Conservation (phyloP, 495 filamentous ascomycete genomes). For the Chlorociboria aeruginascens region DNA sequence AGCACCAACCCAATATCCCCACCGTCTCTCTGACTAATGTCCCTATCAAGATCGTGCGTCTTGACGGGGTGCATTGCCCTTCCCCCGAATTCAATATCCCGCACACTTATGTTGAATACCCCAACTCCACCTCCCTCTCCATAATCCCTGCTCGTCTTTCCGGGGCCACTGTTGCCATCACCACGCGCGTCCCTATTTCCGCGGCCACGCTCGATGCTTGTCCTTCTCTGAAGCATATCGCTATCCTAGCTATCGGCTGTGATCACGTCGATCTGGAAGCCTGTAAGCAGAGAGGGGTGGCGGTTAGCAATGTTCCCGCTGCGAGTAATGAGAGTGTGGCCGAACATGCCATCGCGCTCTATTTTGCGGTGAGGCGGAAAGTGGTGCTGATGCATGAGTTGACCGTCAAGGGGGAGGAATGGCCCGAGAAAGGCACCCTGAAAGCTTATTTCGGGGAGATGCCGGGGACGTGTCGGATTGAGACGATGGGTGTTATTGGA, state of each 20-base stretch:
- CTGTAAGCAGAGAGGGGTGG: slow-evolving; percentile 29
- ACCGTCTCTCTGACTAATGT: not conserved
- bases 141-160: slow-evolving; percentile 24
- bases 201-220: slow-evolving; percentile 22
- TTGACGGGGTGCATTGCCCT: slow-evolving; percentile 33
- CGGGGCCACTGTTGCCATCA: slow-evolving; percentile 38
- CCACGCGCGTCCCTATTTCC: slow-evolving; percentile 27
- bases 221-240: slow-evolving; percentile 34
- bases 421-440: slow-evolving; percentile 18
- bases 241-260: slow-evolving; percentile 37
- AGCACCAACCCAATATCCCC: no score
- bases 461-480: slow-evolving; percentile 27
- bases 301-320: slow-evolving; percentile 34
- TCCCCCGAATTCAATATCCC: slow-evolving; percentile 31
- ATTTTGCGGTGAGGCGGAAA: slow-evolving; percentile 39
- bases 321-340: slow-evolving; percentile 38
- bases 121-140: slow-evolving; percentile 22
- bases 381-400: slow-evolving; percentile 28
- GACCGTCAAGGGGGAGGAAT: slow-evolving; percentile 24
- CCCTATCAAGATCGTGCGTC: slow-evolving; percentile 32
- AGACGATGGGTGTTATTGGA: slow-evolving; percentile 39
- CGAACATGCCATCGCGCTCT: slow-evolving; percentile 43
- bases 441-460: slow-evolving; percentile 23
- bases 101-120: slow-evolving; percentile 25
- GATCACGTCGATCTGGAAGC: slow-evolving; percentile 38